Evolutionary conservation across 1,284 basidiomycete genomes (phyloP), one percentile per base, ranked within the genome.

Genomic region (Neolentinus lepideus): DNA sequence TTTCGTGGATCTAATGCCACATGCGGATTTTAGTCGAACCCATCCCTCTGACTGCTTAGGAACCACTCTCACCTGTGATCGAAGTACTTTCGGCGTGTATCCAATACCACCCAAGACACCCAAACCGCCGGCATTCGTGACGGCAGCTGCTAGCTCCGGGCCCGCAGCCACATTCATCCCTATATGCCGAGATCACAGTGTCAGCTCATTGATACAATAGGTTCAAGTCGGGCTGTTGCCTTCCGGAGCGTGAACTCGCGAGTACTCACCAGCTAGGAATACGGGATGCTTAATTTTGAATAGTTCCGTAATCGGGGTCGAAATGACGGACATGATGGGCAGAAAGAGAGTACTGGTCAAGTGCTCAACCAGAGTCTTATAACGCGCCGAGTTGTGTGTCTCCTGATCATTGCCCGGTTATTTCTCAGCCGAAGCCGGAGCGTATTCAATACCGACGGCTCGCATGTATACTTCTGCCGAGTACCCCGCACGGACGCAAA

Each of bases 101-200:
- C 90, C 88, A 27, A 91, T 74, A 54, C 92, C 92, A 54, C 92
- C 92, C 59, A 95, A 90, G 56, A 94, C 90, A 58, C 92, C 92
- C 31, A 95, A 66, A 52, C 92, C 92, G 48, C 90, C 90, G 33
- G 90, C 92, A 64, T 94, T 94, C 36, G 85, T 88, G 55, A 92
- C 90, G 36, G 90, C 92, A 48, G 92, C 92, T 19, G 90, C 88
- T 19, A 94, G 80, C 67, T 91, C 88, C 19, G 92, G 90, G 16
- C 92, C 92, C 51, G 92, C 89, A 35, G 90, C 90, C 19, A 91
- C 87, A 65, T 93, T 92, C 91, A 93, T 92, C 19, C 90, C 88
- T 73, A 56, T 29, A 43, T 35, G 52, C 21, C 35, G 47, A 43
- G 29, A 33, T 26, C 9, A 31, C 16, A 26, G 16, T 24, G 9